Evolutionary conservation across 2,329 filamentous ascomycete species (phyloP).

Genomic region (Colletotrichum costaricense): DNA sequence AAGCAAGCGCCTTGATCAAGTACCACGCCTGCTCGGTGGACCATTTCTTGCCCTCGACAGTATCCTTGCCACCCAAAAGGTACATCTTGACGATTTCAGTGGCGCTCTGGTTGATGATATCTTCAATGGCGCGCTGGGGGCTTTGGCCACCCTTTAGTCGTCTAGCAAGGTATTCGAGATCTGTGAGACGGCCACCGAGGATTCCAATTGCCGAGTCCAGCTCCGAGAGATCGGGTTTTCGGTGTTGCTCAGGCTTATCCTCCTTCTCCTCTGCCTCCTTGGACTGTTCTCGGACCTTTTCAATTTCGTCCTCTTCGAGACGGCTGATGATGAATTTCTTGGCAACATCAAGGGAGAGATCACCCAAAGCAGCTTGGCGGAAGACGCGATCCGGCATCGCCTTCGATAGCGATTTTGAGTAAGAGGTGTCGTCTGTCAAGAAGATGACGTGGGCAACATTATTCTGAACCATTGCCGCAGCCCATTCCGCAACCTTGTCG

Average conservation of each 20-base stretch:
- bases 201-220: conserved; percentile 85
- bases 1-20: conserved; percentile 81
- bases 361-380: conserved; percentile 84
- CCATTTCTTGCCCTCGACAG: conserved; percentile 71
- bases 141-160: conserved; percentile 88
- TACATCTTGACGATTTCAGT: conserved; percentile 96
- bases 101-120: conserved; percentile 90
- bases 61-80: conserved; percentile 71
- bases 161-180: conserved; percentile 93
- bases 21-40: conserved; percentile 90
- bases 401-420: conserved; percentile 87
- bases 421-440: conserved; percentile 89
- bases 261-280: conserved; percentile 43
- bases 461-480: conserved; percentile 83
- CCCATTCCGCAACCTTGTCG: conserved; percentile 89
- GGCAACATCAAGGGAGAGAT: conserved; percentile 86
- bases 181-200: conserved; percentile 91
- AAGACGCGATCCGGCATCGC: conserved; percentile 93
- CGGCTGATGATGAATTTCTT: conserved; percentile 92
- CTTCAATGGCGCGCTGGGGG: conserved; percentile 82
- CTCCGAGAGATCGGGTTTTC: conserved; percentile 67
- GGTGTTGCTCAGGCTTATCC: conserved; percentile 42
- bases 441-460: conserved; percentile 96
- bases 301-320: conserved; percentile 64
- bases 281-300: conserved; percentile 30